Evolutionary conservation across 2,329 filamentous ascomycete species (phyloP), one percentile per base, ranked within the genome.

Genomic region (Aureobasidium sp.): DNA sequence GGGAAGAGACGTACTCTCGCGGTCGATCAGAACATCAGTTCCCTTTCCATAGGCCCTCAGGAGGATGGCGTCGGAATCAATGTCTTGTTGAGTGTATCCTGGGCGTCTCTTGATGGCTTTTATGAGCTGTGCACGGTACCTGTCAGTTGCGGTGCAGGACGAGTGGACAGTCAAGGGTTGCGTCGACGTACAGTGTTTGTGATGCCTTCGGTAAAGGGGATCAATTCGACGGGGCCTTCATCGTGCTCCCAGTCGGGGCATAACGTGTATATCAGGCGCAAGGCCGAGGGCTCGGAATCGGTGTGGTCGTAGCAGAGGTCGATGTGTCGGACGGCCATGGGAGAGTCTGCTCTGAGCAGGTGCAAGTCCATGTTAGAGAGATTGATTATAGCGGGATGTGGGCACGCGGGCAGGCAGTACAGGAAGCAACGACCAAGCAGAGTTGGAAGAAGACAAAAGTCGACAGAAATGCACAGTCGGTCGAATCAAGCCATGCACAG

Each of bases 151-250:
- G 43, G 5, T 29, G 13, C 23, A 19, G 21, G 8, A 38, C 5
- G 13, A n/a, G 17, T 3, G 5, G 31, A 29, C 31, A 37, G 2
- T 21, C 27, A n/a, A 23, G 49, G 53, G 40, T 23, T 59, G 55
- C 33, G 43, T 60, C 29, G 35, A 79, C 81, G 66, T 75, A 84
- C 82, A 65, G 92, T 97, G 76, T 99, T 99, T 66, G 94, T 99
- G 76, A 97, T 99, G 70, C 94, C 94, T 70, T 99, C 94, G 40
- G 91, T 99, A 78, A 97, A 99, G 65, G 89, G 87, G 66, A 90
- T 81, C 71, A 97, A 90, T 69, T 94, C 86, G 68, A 99, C 81
- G 45, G 86, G 83, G 61, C 89, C 88, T 65, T 86, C 84, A 37
- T 82, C 78, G 50, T 82, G 81, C n/a, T 65, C 60, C 94, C 94